Evolutionary conservation across 1,284 basidiomycete species (phyloP).

Genomic region (Puccinia coronata): DNA sequence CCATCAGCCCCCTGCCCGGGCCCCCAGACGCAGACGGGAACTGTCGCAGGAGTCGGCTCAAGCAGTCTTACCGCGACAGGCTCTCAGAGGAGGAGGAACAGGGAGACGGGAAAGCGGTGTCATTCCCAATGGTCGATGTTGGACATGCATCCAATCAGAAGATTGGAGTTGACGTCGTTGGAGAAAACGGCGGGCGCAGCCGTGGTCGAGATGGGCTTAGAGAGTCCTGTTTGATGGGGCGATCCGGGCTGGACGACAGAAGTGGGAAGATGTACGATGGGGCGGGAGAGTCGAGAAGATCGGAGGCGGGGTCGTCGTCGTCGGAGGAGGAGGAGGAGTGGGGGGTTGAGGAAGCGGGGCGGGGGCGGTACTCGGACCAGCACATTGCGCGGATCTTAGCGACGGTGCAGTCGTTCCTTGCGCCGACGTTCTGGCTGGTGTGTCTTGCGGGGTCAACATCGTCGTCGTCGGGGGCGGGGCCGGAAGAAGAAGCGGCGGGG

Average conservation of each 20-base stretch:
- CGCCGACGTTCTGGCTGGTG: conserved; percentile 10
- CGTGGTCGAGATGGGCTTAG: no score
- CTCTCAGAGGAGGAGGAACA: background rate
- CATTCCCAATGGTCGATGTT: conserved; percentile 6
- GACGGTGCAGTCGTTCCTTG: conserved; percentile 5
- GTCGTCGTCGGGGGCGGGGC: background rate
- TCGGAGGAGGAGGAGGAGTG: conserved; percentile 45
- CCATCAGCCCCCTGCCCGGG: background rate
- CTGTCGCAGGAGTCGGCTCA: background rate
- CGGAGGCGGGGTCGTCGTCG: conserved; percentile 51
- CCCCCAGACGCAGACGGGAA: background rate
- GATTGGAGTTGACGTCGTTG: background rate
- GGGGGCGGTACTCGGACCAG: conserved; percentile 16
- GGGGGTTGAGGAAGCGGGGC: background rate
- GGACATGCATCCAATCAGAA: background rate
- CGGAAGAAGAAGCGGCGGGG: no score
- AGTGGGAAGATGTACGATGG: background rate
- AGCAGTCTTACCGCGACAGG: background rate
- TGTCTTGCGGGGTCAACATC: background rate
- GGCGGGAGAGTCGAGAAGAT: background rate
- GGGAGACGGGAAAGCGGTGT: background rate
- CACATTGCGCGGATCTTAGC: conserved; percentile 13
- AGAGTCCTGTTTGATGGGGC: background rate
- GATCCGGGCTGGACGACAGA: background rate
- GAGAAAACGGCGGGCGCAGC: background rate